Conservation (phyloP, 2,329 filamentous ascomycete genomes). For the Penicillium italicum region DNA sequence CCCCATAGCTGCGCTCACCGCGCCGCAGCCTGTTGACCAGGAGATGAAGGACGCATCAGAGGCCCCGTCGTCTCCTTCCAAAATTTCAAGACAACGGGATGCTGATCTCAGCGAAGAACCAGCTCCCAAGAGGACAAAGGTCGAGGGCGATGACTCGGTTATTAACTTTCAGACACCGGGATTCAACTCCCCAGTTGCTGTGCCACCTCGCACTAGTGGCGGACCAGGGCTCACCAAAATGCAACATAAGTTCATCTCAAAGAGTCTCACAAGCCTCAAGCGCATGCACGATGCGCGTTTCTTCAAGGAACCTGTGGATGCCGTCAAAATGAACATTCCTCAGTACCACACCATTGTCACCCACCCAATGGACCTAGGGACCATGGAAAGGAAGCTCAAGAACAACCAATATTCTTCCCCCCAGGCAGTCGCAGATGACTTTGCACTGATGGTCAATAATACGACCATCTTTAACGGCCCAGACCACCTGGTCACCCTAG, state of each 20-base stretch:
- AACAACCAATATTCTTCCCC: slow-evolving; percentile 64
- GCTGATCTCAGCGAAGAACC: slow-evolving; percentile 64
- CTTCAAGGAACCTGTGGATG: slow-evolving; percentile 75
- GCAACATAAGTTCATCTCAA: slow-evolving; percentile 43
- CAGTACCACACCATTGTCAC: slow-evolving; percentile 69
- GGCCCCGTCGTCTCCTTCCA: slow-evolving; percentile 50
- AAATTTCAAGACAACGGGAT: slow-evolving; percentile 71
- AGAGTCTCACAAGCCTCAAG: slow-evolving; percentile 56
- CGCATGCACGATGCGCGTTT: slow-evolving; percentile 76
- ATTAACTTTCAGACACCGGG: slow-evolving; percentile 47
- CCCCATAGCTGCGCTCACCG: slow-evolving; percentile 11
- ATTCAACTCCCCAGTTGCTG: slow-evolving; percentile 38
- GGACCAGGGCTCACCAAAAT: slow-evolving; percentile 38
- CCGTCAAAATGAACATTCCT: slow-evolving; percentile 70
- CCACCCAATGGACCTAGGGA: slow-evolving; percentile 77
- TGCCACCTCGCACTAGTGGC: slow-evolving; percentile 18
- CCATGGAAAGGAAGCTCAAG: slow-evolving; percentile 77
- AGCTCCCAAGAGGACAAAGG: slow-evolving; percentile 75
- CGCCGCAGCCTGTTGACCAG: slow-evolving; percentile 39
- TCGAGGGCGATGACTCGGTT: slow-evolving; percentile 53
- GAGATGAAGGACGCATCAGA: slow-evolving; percentile 57
- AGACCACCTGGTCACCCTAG: slow-evolving; percentile 67
- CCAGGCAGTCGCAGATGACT: slow-evolving; percentile 69
- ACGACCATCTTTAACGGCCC: slow-evolving; percentile 77
- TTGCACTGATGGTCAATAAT: slow-evolving; percentile 76